Conservation (phyloP, 1,139 yeast species). For the Geotrichum bryndzae region DNA sequence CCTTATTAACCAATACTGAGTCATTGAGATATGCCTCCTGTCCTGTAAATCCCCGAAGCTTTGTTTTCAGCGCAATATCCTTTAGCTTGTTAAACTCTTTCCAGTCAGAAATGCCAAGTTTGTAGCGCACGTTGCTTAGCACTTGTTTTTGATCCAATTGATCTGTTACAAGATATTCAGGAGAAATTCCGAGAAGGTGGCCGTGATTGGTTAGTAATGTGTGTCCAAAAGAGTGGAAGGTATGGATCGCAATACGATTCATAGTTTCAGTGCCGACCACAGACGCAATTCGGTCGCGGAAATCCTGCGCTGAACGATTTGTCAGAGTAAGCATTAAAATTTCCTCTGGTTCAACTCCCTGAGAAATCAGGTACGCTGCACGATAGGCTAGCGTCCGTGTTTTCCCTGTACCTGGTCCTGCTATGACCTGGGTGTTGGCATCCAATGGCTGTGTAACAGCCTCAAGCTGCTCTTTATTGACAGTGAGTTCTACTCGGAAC, state of each 20-base stretch:
- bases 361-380: constrained; percentile 60
- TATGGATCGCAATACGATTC: constrained; percentile 59
- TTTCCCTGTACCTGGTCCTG: constrained; percentile 91
- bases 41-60: neutral
- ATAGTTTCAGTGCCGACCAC: constrained; percentile 25
- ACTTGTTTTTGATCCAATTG: constrained; percentile 55
- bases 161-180: constrained; percentile 53
- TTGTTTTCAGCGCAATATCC: constrained; percentile 1
- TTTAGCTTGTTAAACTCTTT: neutral
- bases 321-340: constrained; percentile 86
- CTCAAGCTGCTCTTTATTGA: constrained; percentile 52
- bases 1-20: neutral
- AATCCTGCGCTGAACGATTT: constrained; percentile 81
- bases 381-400: constrained; percentile 76
- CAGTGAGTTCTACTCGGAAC: constrained; percentile 17
- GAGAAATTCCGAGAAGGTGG: constrained; percentile 41
- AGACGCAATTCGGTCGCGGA: constrained; percentile 52
- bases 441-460: constrained; percentile 55
- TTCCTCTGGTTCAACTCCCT: constrained; percentile 49
- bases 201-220: constrained; percentile 57
- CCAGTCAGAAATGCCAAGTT: neutral
- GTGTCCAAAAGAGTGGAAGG: constrained; percentile 77
- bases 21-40: neutral
- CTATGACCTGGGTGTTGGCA: constrained; percentile 66
- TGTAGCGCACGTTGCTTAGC: constrained; percentile 26